Base-by-base conservation (phyloP, 257 asterid genomes). In the Rauvolfia tetraphylla region DNA sequence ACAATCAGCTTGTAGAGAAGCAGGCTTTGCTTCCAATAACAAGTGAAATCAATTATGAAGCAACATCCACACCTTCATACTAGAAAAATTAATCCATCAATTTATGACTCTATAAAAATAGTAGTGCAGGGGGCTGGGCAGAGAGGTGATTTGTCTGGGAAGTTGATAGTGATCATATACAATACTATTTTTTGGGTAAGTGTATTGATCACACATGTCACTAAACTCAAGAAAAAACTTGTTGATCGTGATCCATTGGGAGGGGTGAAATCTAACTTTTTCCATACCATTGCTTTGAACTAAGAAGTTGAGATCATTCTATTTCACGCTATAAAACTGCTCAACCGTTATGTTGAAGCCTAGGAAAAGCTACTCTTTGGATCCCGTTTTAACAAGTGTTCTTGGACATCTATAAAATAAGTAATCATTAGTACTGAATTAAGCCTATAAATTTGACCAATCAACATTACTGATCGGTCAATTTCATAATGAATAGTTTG, bases 1-100 rank as follows among this genome's bases (percentile, higher is more conserved):
- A 44, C 51, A 41, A 41, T 36, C n/a, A 29, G 42, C 77, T 73
- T 73, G 25, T 57, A 15, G 57, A 25, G 79, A 75, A 66, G 73
- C 73, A 63, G 78, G 62, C 61, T 6, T 0, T 61, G 22, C 53
- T 36, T 58, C 44, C 41, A 74, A 57, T n/a, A 57, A 73, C 39
- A 33, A 22, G 68, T 39, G 14, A 27, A 57, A 12, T 53, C 10
- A 38, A 73, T 58, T 57, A 57, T 41, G 63, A 71, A 48, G 10
- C 75, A 71, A 1, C 59, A 31, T 44, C 75, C 31, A 33, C 65
- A 18, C 33, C 48, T 33, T 51, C 44, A n/a, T n/a, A n/a, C n/a
- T n/a, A n/a, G n/a, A n/a, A n/a, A n/a, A n/a, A n/a, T n/a, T n/a
- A n/a, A n/a, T n/a, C n/a, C n/a, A n/a, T n/a, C n/a, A n/a, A n/a